phyloP scores from a whole-genome alignment of 176 grass and related monocot genomes.

The Phyllostachys edulis region DNA sequence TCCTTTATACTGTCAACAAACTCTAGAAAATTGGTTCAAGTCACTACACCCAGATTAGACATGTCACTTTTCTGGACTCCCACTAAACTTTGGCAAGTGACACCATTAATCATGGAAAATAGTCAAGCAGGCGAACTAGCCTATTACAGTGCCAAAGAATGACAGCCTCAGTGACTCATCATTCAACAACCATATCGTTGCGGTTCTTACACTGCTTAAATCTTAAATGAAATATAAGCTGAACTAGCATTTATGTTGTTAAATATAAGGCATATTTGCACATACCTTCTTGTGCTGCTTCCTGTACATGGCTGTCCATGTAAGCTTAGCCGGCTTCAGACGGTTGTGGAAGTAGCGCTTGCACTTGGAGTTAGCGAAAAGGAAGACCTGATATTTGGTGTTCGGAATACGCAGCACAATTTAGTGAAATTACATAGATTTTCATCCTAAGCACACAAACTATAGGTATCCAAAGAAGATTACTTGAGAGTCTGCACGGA shows the following conservation, averaged over 20 bases:
- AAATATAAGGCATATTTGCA: not conserved
- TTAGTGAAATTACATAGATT: not conserved
- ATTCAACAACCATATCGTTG: not conserved
- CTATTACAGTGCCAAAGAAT: not conserved
- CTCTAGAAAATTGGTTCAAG: too few relatives aligned
- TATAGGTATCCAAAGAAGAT: not conserved
- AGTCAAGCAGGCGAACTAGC: not conserved
- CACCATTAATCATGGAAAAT: not conserved
- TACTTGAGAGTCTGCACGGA: slow-evolving; percentile 41
- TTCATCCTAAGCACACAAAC: not conserved
- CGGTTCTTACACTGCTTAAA: not conserved
- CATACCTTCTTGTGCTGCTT: slow-evolving; percentile 42
- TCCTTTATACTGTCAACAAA: too few relatives aligned
- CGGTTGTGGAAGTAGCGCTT: slow-evolving; percentile 43
- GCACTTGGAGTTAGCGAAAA: slow-evolving; percentile 46
- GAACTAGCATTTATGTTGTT: not conserved
- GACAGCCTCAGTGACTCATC: not conserved
- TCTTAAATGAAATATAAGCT: not conserved
- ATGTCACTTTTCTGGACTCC: not conserved
- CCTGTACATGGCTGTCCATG: slow-evolving; percentile 37
- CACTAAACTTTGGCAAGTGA: not conserved
- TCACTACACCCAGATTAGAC: not conserved
- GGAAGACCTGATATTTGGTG: slow-evolving; percentile 30
- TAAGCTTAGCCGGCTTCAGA: slow-evolving; percentile 34
- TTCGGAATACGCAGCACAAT: not conserved